Conservation (phyloP, 148 eudicot genomes). For the Simmondsia chinensis region DNA sequence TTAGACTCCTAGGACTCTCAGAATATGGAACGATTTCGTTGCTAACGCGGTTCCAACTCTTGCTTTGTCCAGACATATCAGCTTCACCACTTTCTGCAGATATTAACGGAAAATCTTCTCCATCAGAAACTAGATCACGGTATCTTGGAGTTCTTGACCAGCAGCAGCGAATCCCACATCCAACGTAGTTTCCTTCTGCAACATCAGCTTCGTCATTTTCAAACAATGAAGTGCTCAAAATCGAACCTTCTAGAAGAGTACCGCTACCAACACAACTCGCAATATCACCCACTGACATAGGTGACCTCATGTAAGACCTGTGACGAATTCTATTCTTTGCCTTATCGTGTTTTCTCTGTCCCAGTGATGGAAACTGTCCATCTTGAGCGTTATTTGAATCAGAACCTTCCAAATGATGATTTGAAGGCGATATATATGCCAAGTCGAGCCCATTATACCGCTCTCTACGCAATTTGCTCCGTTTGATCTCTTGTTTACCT, state of each 20-base stretch:
- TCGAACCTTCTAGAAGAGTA: conserved; percentile 31
- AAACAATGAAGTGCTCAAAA: conserved; percentile 33
- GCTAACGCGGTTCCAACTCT: conserved; percentile 28
- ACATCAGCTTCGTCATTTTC: conserved; percentile 42
- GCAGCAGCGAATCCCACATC: conserved; percentile 77
- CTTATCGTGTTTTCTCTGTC: conserved; percentile 16
- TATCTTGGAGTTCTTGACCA: conserved; percentile 72
- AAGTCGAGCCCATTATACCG: conserved; percentile 36
- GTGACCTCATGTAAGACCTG: conserved; percentile 23
- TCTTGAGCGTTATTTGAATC: conserved; percentile 54
- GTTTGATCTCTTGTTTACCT: conserved; percentile 15
- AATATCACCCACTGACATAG: conserved; percentile 47
- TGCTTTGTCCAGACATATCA: conserved; percentile 27
- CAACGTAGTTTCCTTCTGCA: conserved; percentile 33
- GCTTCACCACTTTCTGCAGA: conserved; percentile 35
- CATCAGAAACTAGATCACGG: conserved; percentile 32
- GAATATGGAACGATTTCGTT: conserved; percentile 28
- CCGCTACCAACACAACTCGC: conserved; percentile 40
- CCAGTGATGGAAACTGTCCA: conserved; percentile 20
- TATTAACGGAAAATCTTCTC: conserved; percentile 58
- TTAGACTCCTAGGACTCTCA: conserved; percentile 66
- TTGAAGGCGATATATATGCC: conserved; percentile 28
- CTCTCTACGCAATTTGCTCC: conserved; percentile 16
- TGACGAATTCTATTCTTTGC: conserved; percentile 18
- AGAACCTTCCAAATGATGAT: conserved; percentile 37